These are phyloP conservation scores for Cotoneaster glaucophyllus DNA, from an alignment of 306 rosid species.

Conservation along the genomic window DNA sequence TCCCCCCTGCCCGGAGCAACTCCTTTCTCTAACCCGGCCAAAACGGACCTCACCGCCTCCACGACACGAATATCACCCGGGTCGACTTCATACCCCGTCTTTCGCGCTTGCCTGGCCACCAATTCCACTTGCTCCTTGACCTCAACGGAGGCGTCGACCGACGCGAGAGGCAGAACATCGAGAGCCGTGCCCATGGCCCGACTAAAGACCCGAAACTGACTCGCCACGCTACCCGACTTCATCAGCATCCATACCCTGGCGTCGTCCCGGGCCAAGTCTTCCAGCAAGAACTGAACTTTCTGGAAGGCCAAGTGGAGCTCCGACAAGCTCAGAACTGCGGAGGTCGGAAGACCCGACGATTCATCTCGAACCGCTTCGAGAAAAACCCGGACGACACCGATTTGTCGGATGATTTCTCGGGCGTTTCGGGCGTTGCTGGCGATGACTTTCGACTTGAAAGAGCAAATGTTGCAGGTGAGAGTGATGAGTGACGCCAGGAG, in stretches of 20 bases:
- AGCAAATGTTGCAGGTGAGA: constrained; percentile 31
- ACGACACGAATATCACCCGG: constrained; percentile 35
- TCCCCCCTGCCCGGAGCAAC: constrained; percentile 33
- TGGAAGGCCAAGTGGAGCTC: constrained; percentile 70
- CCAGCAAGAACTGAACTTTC: constrained; percentile 47
- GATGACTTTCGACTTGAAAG: constrained; percentile 27
- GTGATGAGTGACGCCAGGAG: constrained; percentile 39
- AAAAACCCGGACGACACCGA: constrained; percentile 43
- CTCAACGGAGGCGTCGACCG: constrained; percentile 30
- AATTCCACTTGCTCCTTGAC: constrained; percentile 46
- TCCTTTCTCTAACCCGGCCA: constrained; percentile 37
- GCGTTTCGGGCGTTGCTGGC: constrained; percentile 50
- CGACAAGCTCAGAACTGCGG: constrained; percentile 34
- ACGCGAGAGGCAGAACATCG: constrained; percentile 43
- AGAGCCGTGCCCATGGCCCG: constrained; percentile 51
- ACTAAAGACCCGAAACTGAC: constrained; percentile 35
- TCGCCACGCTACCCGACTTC: constrained; percentile 51
- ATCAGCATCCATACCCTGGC: constrained; percentile 49
- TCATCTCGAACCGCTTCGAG: constrained; percentile 42
- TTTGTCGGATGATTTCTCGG: constrained; percentile 29
- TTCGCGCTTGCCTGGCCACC: constrained; percentile 44
- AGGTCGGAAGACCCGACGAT: constrained; percentile 18
- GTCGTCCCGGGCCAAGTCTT: constrained; percentile 54
- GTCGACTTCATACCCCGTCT: constrained; percentile 38
- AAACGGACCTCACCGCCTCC: constrained; percentile 22